Base-by-base conservation (phyloP, 208 protist genomes). In the Trypanosomatidae sp. region DNA sequence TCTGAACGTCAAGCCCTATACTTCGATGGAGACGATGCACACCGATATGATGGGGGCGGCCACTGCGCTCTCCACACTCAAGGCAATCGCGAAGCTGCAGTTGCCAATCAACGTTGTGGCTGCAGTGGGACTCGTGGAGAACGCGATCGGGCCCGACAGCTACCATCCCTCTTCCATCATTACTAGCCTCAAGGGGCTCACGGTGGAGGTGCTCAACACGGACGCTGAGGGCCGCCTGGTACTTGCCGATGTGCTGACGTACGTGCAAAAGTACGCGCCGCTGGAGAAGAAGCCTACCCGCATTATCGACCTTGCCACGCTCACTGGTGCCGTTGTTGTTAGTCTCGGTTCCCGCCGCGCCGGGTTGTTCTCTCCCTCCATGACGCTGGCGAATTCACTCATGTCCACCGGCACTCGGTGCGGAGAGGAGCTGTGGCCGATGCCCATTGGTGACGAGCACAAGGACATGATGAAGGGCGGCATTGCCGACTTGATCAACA, bases 11-110 rank as follows among this genome's bases (percentile, higher is more conserved):
- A 98, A 98, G 75, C 94, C 95, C 36, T 91, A 78, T 74, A 89
- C 83, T 0, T 88, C 88, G 28, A 98, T 98, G 95, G 89, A 94
- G 78, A 91, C 89, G 58, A 98, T 98, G 95, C 93, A 98, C 80
- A 87, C 83, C 46, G 95, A 98, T 71, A 98, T 98, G 94, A 95
- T 94, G 84, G 95, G 95, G 17, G 88, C 95, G 0, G 95, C 91
- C 36, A 91, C 87, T 19, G 89, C 91, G 30, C 81, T 97, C n/a
- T 72, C 84, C 12, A 83, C 91, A 8, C 70, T 97, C 33, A 88
- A 92, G 69, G 91, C 92, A 17, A 82, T 87, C 53, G 90, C 88
- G 1, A 71, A 64, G 55, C 84, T 95, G 30, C 43, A 85, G 30
- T 75, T 94, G 62, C 87, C 85, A 1, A 79, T 95, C 47, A 97